Evolutionary conservation across 495 filamentous ascomycete genomes (phyloP).

Genomic region (Lindgomyces ingoldianus): DNA sequence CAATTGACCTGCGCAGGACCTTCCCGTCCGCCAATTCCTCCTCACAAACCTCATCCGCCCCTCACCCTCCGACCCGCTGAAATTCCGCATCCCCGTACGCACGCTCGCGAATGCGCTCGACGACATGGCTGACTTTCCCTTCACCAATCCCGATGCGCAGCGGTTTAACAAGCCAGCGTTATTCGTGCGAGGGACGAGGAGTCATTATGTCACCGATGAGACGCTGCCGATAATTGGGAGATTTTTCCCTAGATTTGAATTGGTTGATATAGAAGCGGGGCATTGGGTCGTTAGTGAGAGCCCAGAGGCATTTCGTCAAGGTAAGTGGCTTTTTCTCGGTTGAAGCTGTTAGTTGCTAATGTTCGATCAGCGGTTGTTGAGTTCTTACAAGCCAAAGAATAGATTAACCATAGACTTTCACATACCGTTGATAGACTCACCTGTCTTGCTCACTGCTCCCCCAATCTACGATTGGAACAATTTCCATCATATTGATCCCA

Average conservation of each 20-base stretch:
- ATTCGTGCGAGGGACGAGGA: slow-evolving; percentile 80
- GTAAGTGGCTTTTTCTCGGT: slow-evolving; percentile 51
- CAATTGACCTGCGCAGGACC: slow-evolving; percentile 49
- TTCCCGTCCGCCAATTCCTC: slow-evolving; percentile 85
- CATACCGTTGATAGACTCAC: too few relatives aligned
- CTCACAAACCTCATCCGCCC: slow-evolving; percentile 77
- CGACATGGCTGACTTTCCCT: slow-evolving; percentile 85
- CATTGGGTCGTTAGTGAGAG: slow-evolving; percentile 97
- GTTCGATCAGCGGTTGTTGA: slow-evolving; percentile 56
- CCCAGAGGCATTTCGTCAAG: slow-evolving; percentile 79
- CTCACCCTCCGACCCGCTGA: slow-evolving; percentile 48
- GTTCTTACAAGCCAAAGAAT: slow-evolving; percentile 63
- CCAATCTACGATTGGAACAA: too few relatives aligned
- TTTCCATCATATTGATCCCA: too few relatives aligned
- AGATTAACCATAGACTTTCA: background rate
- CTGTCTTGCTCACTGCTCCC: too few relatives aligned
- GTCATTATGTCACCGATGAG: slow-evolving; percentile 84
- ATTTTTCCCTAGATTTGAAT: slow-evolving; percentile 82
- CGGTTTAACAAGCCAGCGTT: slow-evolving; percentile 76
- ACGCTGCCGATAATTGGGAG: slow-evolving; percentile 80
- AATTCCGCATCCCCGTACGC: slow-evolving; percentile 63
- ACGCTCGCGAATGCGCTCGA: slow-evolving; percentile 59
- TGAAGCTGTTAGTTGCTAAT: slow-evolving; percentile 9
- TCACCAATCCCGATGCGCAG: slow-evolving; percentile 59
- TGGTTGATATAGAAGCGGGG: slow-evolving; percentile 82